phyloP scores from a whole-genome alignment of 2,329 filamentous ascomycete genomes.

The Ascochyta clinopodiicola region DNA sequence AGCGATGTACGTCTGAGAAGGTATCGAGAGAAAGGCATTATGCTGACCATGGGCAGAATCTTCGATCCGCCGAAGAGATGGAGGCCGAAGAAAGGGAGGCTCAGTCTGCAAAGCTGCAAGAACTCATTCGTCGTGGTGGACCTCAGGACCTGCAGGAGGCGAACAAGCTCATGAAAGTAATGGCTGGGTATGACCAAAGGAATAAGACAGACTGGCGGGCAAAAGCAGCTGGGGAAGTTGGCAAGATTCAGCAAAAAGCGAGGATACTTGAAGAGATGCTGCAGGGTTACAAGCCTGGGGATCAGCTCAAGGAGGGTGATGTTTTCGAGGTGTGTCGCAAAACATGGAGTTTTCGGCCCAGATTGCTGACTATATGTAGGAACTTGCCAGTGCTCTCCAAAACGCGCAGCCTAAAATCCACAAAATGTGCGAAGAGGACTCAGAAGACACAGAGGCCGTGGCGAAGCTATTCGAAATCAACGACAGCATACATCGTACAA shows the following conservation, averaged over 20 bases:
- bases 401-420: slow-evolving; percentile 98
- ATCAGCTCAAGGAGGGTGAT: slow-evolving; percentile 74
- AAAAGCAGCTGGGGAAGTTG: slow-evolving; percentile 94
- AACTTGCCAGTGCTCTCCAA: slow-evolving; percentile 85
- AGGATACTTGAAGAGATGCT: slow-evolving; percentile 90
- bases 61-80: slow-evolving; percentile 98
- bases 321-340: slow-evolving; percentile 64
- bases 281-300: slow-evolving; percentile 80
- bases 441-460: slow-evolving; percentile 93
- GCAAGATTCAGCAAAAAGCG: slow-evolving; percentile 95
- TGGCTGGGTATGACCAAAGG: slow-evolving; percentile 95
- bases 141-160: slow-evolving; percentile 96
- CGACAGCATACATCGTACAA: slow-evolving; percentile 96
- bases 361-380: slow-evolving; percentile 56
- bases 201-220: slow-evolving; percentile 97
- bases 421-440: slow-evolving; percentile 99
- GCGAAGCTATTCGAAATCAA: slow-evolving; percentile 96
- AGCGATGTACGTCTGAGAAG: slow-evolving; percentile 77
- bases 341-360: neutral
- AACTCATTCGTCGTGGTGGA: slow-evolving; percentile 88
- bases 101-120: slow-evolving; percentile 97
- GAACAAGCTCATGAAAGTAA: slow-evolving; percentile 97
- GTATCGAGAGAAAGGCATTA: neutral
- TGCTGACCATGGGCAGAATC: slow-evolving; percentile 65
- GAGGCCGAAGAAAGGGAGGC: slow-evolving; percentile 94